These are phyloP conservation scores for Scytalidium sp. DNA, from an alignment of 2,329 filamentous ascomycete genomes.

Conservation along the genomic window DNA sequence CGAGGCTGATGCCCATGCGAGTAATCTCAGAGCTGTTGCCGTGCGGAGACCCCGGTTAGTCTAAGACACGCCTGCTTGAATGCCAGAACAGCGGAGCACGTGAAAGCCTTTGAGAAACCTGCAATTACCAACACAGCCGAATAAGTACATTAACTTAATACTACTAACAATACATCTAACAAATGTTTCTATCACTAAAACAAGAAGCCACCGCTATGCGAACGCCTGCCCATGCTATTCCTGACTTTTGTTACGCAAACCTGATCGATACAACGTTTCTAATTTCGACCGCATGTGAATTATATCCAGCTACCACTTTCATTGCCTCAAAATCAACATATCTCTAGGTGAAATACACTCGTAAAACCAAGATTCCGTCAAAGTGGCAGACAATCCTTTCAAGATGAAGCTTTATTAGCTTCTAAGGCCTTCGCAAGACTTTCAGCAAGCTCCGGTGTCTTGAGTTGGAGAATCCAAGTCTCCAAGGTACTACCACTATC, in stretches of 20 bases:
- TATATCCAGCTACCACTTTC: not conserved
- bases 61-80: no score
- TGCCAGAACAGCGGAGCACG: no score
- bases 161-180: not conserved
- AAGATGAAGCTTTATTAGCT: conserved; percentile 43
- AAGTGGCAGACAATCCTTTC: not conserved
- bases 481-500: conserved; percentile 59
- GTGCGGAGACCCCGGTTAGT: no score
- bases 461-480: conserved; percentile 70
- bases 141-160: not conserved
- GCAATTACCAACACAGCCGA: no score
- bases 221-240: not conserved
- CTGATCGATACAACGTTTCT: not conserved
- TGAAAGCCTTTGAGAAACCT: no score
- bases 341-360: not conserved
- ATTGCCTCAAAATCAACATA: not conserved
- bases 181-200: not conserved
- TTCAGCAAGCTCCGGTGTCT: conserved; percentile 49
- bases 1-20: no score
- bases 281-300: not conserved
- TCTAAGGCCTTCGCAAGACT: conserved; percentile 40
- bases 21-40: no score
- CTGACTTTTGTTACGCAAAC: not conserved
- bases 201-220: not conserved
- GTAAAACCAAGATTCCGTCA: not conserved